These are phyloP conservation scores for Populus hybrid DNA, from an alignment of 441 rosid genomes.

Conservation along the genomic window DNA sequence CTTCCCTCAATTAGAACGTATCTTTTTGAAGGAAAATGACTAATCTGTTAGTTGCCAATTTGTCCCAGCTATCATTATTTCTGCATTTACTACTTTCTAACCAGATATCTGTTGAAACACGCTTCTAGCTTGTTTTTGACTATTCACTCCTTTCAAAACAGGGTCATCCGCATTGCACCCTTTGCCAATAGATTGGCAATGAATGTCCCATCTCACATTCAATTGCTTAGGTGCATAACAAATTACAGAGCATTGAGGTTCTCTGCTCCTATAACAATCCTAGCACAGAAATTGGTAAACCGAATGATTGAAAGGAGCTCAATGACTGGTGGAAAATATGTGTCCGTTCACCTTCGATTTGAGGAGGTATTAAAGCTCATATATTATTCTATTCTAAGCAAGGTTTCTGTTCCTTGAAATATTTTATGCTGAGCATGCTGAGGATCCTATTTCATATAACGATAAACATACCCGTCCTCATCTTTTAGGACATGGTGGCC, in stretches of 20 bases:
- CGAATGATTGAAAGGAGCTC: slow-evolving; percentile 79
- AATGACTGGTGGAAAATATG: slow-evolving; percentile 67
- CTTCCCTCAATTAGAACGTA: neutral
- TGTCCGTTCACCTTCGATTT: slow-evolving; percentile 84
- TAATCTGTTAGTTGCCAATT: neutral
- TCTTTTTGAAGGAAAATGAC: neutral
- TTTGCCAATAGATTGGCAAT: slow-evolving; percentile 95
- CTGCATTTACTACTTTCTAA: neutral
- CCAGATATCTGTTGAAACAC: neutral
- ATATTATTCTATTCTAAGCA: neutral
- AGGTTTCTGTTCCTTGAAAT: neutral
- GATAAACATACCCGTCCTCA: neutral
- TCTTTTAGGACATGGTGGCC: slow-evolving; percentile 90
- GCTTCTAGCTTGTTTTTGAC: slow-evolving; percentile 12
- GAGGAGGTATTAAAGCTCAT: slow-evolving; percentile 65
- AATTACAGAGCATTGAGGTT: slow-evolving; percentile 83
- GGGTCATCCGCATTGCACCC: slow-evolving; percentile 80
- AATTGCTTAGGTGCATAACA: slow-evolving; percentile 79
- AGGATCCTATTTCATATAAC: neutral
- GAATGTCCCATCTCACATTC: slow-evolving; percentile 82
- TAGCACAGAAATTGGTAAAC: slow-evolving; percentile 60
- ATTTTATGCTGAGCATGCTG: neutral
- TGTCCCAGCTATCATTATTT: neutral
- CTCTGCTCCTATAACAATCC: slow-evolving; percentile 52
- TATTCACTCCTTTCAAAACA: slow-evolving; percentile 31